A percentile compares a stretch with the other conserved stretches of the same genome.
These are phyloP conservation scores for Mycotypha africana DNA, from an alignment of 371 early-diverging fungal genomes.

Conservation along the genomic window DNA sequence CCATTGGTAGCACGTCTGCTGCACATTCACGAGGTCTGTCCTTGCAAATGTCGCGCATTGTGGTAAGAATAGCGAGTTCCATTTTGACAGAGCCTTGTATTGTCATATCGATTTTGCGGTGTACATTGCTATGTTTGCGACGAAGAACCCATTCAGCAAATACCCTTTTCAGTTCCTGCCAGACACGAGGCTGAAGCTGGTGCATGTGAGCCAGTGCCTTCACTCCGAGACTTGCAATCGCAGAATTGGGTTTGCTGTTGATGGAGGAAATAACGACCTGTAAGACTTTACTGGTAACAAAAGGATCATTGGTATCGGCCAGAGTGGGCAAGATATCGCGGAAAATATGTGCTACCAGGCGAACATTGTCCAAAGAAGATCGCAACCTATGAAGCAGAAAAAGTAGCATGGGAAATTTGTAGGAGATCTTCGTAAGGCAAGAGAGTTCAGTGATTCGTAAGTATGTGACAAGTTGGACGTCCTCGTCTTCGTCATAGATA, in stretches of 20 bases:
- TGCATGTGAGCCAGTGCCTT: slow-evolving; percentile 39
- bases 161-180: slow-evolving; percentile 52
- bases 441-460: slow-evolving; percentile 1
- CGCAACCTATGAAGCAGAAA: slow-evolving; percentile 45
- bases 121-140: slow-evolving; percentile 28
- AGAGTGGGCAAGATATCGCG: slow-evolving; percentile 41
- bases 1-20: slow-evolving; percentile 49
- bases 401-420: slow-evolving; percentile 40
- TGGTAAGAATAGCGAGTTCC: slow-evolving; percentile 50
- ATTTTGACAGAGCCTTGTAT: slow-evolving; percentile 28
- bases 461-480: not conserved
- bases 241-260: slow-evolving; percentile 16
- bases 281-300: slow-evolving; percentile 45
- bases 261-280: slow-evolving; percentile 41
- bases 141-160: slow-evolving; percentile 51
- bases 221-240: slow-evolving; percentile 46
- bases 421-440: slow-evolving; percentile 6
- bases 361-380: slow-evolving; percentile 22
- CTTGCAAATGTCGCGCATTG: slow-evolving; percentile 48
- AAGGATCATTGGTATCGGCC: slow-evolving; percentile 43
- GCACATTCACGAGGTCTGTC: slow-evolving; percentile 40
- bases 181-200: slow-evolving; percentile 50
- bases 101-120: slow-evolving; percentile 16
- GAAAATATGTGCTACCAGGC: slow-evolving; percentile 28
- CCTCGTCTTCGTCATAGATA: not conserved